A percentile compares a stretch with the other conserved stretches of the same genome.
phyloP scores from a whole-genome alignment of 2,329 filamentous ascomycete species.

The Penicillium sp. region DNA sequence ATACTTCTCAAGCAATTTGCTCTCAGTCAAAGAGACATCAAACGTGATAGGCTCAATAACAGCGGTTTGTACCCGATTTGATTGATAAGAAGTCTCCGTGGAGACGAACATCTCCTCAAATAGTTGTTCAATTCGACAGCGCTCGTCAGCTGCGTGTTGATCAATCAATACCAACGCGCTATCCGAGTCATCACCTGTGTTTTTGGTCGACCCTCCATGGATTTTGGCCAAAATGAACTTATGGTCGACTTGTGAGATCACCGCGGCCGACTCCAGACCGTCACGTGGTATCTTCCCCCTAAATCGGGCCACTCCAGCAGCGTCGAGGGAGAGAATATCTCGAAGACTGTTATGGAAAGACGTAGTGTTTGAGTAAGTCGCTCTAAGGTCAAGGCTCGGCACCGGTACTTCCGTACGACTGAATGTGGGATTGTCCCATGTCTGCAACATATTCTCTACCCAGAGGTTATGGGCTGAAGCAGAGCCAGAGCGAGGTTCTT shows the following conservation, averaged over 20 bases:
- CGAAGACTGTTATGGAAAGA: constrained; percentile 20
- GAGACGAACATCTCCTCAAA: constrained; percentile 54
- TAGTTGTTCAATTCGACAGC: constrained; percentile 72
- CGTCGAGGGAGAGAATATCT: constrained; percentile 23
- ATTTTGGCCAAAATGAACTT: constrained; percentile 82
- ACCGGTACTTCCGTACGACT: constrained; percentile 48
- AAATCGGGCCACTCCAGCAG: constrained; percentile 29
- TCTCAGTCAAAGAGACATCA: constrained; percentile 62
- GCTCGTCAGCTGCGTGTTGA: constrained; percentile 92
- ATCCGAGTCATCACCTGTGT: not conserved
- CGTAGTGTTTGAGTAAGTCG: constrained; percentile 18
- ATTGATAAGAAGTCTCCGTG: not conserved
- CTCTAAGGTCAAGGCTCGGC: constrained; percentile 32
- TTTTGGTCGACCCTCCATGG: constrained; percentile 16
- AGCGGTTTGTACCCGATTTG: constrained; percentile 23
- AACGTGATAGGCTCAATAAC: constrained; percentile 56
- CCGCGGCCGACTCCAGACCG: constrained; percentile 57
- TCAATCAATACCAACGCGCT: constrained; percentile 71
- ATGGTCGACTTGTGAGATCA: constrained; percentile 79
- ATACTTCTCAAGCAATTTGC: constrained; percentile 55
- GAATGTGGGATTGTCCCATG: constrained; percentile 78
- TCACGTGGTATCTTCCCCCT: constrained; percentile 57
- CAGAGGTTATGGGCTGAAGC: constrained; percentile 43
- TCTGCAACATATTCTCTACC: constrained; percentile 59
- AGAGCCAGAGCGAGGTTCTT: not conserved